Base-by-base conservation (phyloP, 2,329 filamentous ascomycete species). In the Trichoderma sp. region DNA sequence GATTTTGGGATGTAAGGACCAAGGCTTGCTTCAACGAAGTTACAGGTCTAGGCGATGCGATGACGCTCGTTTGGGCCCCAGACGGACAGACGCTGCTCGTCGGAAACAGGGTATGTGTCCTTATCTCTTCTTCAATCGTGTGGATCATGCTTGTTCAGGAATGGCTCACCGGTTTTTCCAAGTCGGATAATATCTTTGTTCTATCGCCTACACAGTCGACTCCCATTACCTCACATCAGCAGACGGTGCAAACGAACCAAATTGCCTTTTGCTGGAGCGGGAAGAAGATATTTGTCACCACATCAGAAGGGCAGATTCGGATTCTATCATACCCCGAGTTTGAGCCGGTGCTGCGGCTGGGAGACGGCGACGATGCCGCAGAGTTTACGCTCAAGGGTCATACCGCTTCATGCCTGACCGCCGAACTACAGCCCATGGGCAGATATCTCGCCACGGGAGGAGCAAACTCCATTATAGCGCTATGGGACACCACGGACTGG, bases 401-500 rank as follows among this genome's bases (percentile, higher is more conserved):
- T 76, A 92, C 90, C 3, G 90, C 89, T 4, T 87, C 90, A 5
- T 92, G 90, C 73, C 83, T 91, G 70, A 85, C 87, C 9, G 84
- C 88, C 13, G 89, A 89, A 70, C 80, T 93, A 73, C 90, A 91
- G 70, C 91, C 92, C 0, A 88, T 86, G 53, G 91, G 89, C 48
- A 84, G 88, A 50, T 91, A 89, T 74, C 82, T 94, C 53, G 92
- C 92, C 0, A 91, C 90, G 0, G 92, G 91, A 34, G 91, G 90
- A 10, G 88, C 89, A 10, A 92, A 94, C 74, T 90, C 90, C 1
- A 85, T 92, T 60, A 90, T 94, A 71, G 84, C 89, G 5, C 81
- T 94, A 3, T 94, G 91, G 89, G 91, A 94, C 73, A 93, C 91
- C 4, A 84, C 84, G 48, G 89, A 92, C 71, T 93, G 91, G 90